Evolutionary conservation across 2,329 filamentous ascomycete species (phyloP).

Genomic region (Colletotrichum euphorbiae): DNA sequence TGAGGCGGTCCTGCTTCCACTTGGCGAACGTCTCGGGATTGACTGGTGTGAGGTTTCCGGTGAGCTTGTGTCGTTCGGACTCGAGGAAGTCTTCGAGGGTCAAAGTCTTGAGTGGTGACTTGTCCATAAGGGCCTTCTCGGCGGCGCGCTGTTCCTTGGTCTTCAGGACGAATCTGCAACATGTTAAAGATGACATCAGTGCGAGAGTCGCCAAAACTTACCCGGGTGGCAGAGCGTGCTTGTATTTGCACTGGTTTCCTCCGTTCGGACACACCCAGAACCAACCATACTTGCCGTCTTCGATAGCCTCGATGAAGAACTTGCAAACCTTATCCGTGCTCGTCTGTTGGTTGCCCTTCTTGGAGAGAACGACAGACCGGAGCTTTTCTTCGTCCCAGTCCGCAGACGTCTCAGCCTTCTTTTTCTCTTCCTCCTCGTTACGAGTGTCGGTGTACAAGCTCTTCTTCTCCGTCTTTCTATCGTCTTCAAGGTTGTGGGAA

Average conservation of each 20-base stretch:
- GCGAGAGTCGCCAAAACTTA: constrained; percentile 60
- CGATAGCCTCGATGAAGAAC: constrained; percentile 95
- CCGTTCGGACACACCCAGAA: constrained; percentile 99
- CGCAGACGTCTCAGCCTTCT: constrained; percentile 92
- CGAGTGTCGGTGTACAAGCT: constrained; percentile 89
- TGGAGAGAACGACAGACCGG: constrained; percentile 88
- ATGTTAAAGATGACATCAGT: neutral
- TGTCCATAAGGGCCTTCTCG: constrained; percentile 96
- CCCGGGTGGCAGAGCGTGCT: constrained; percentile 94
- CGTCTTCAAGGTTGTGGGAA: constrained; percentile 88
- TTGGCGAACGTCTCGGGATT: constrained; percentile 93
- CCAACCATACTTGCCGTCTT: constrained; percentile 99
- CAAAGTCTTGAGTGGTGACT: constrained; percentile 92
- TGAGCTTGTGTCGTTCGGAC: constrained; percentile 94
- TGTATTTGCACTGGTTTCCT: constrained; percentile 98
- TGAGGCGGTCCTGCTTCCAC: constrained; percentile 94
- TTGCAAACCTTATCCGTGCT: constrained; percentile 99
- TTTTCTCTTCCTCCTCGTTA: constrained; percentile 78
- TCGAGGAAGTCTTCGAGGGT: constrained; percentile 98
- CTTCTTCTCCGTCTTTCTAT: constrained; percentile 92
- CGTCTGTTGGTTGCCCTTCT: constrained; percentile 96
- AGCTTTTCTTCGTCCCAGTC: constrained; percentile 99
- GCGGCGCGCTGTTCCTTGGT: constrained; percentile 96
- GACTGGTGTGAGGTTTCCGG: constrained; percentile 90
- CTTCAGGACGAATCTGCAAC: constrained; percentile 87